Percentiles rank a stretch among this genome's conserved stretches.
Evolutionary conservation across 352 stramenopile species (phyloP).

Genomic region (Pilasporangium apinafurcum): DNA sequence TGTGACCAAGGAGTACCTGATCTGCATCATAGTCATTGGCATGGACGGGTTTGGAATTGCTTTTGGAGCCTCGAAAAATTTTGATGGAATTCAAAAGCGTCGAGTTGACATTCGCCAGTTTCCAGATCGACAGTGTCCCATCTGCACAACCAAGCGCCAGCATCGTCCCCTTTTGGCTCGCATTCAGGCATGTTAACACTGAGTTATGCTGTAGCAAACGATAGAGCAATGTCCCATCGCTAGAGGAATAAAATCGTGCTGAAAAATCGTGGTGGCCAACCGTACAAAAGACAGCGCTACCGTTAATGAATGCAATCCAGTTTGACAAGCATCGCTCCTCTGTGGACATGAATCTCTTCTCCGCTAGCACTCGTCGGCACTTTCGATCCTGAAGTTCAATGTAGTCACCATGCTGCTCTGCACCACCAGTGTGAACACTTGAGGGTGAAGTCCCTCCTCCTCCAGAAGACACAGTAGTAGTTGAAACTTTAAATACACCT

Average conservation of each 20-base stretch:
- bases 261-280: slow-evolving; percentile 74
- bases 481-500: slow-evolving; percentile 29
- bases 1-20: slow-evolving; percentile 70
- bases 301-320: slow-evolving; percentile 43
- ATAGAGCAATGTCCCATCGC: slow-evolving; percentile 63
- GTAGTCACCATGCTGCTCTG: slow-evolving; percentile 24
- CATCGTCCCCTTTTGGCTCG: slow-evolving; percentile 34
- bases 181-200: slow-evolving; percentile 57
- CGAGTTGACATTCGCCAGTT: slow-evolving; percentile 53
- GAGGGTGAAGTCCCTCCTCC: background rate
- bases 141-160: slow-evolving; percentile 55
- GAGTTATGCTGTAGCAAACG: slow-evolving; percentile 66
- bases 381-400: slow-evolving; percentile 69
- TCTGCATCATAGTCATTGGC: slow-evolving; percentile 71
- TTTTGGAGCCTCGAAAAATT: slow-evolving; percentile 57
- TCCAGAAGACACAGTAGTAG: background rate
- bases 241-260: slow-evolving; percentile 65
- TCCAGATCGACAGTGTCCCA: slow-evolving; percentile 78
- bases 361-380: slow-evolving; percentile 39
- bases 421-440: background rate
- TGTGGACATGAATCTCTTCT: slow-evolving; percentile 25
- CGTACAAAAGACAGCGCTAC: slow-evolving; percentile 49
- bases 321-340: slow-evolving; percentile 9
- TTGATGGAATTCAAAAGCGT: slow-evolving; percentile 74
- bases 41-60: slow-evolving; percentile 46